phyloP scores from a whole-genome alignment of 129 eudicot genomes.

The Heracleum sosnowskyi region DNA sequence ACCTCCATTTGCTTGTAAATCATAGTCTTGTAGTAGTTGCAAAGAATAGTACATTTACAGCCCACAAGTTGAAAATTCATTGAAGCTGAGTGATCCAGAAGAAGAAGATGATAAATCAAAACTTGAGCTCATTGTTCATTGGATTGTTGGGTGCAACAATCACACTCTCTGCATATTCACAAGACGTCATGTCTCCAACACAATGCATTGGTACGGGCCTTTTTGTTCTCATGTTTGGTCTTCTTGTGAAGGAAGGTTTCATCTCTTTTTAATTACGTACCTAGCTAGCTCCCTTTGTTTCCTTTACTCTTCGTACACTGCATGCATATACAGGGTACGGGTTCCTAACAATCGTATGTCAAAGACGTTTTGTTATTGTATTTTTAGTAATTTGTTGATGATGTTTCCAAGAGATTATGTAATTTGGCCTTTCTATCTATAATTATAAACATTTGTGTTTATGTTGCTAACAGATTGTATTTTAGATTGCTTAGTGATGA shows the following conservation, averaged over 20 bases:
- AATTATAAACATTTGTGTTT: background rate
- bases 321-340: too few species aligned
- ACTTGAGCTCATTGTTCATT: conserved; percentile 53
- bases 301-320: background rate
- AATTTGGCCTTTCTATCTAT: background rate
- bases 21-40: background rate
- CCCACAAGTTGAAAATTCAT: background rate
- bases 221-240: conserved; percentile 58
- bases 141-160: conserved; percentile 74
- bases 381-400: background rate
- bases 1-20: conserved; percentile 9
- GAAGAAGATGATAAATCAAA: conserved; percentile 45
- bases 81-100: background rate
- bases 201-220: conserved; percentile 62
- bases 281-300: background rate
- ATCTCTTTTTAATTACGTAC: conserved; percentile 33
- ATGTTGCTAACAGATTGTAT: too few species aligned
- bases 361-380: too few species aligned
- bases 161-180: conserved; percentile 84
- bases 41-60: background rate
- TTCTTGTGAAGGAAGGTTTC: conserved; percentile 82
- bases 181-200: conserved; percentile 51
- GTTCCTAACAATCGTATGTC: too few species aligned
- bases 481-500: background rate
- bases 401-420: background rate